Conservation (phyloP, 495 filamentous ascomycete species). For the Apodospora peruviana region DNA sequence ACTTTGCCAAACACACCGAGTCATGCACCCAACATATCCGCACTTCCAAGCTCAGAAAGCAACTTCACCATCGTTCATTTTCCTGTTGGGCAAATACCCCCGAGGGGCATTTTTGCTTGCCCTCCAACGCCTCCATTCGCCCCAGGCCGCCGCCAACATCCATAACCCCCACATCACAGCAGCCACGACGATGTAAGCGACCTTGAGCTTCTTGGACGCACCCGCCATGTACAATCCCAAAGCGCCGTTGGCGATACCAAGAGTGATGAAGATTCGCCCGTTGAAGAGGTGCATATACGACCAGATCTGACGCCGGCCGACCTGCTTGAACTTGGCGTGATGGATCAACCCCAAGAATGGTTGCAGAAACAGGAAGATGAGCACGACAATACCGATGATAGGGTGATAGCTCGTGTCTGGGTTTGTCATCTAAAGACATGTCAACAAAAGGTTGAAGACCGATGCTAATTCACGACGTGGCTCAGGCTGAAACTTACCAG, state of each 20-base stretch:
- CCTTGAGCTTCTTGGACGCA: constrained; percentile 18
- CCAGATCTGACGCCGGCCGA: constrained; percentile 41
- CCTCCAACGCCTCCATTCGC: constrained; percentile 15
- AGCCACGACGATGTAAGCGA: constrained; percentile 30
- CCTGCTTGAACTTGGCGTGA: constrained; percentile 49
- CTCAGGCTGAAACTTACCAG: constrained; percentile 18
- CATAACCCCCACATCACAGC: constrained; percentile 29
- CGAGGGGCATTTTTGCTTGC: neutral
- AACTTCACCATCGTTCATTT: too few relatives aligned
- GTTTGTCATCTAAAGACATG: constrained; percentile 16
- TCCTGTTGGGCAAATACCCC: too few relatives aligned
- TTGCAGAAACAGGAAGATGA: constrained; percentile 51
- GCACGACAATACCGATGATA: constrained; percentile 56
- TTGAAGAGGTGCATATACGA: constrained; percentile 60
- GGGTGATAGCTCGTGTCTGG: constrained; percentile 32
- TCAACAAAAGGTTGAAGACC: neutral
- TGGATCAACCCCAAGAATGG: constrained; percentile 57
- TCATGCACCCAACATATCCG: too few relatives aligned
- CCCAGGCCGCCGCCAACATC: constrained; percentile 20
- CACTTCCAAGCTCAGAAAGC: too few relatives aligned
- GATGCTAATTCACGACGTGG: neutral
- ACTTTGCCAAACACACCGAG: too few relatives aligned
- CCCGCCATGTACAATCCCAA: constrained; percentile 52
- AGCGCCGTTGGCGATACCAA: constrained; percentile 65
- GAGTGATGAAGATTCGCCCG: constrained; percentile 53